Conservation (phyloP, 352 stramenopile genomes). For the Phytopythium montanum region DNA sequence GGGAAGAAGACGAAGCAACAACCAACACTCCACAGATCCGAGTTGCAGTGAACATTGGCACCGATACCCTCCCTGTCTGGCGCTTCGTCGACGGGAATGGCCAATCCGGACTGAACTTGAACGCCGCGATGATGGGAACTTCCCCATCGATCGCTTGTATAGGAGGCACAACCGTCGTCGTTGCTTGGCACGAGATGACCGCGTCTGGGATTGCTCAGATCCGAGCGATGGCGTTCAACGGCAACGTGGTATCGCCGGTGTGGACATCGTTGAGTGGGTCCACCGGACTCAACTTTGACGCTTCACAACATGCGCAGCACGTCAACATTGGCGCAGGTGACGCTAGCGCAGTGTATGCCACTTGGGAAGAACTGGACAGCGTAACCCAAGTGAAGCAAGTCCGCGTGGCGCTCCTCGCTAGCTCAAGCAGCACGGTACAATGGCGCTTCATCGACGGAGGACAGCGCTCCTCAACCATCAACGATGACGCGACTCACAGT, state of each 20-base stretch:
- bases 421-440: neutral
- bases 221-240: constrained; percentile 42
- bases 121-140: constrained; percentile 21
- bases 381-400: constrained; percentile 29
- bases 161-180: constrained; percentile 24
- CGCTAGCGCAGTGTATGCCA: constrained; percentile 15
- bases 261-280: constrained; percentile 36
- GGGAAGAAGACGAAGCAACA: constrained; percentile 40
- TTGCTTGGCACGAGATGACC: constrained; percentile 51
- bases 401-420: constrained; percentile 29
- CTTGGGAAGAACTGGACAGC: constrained; percentile 48
- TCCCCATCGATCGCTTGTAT: constrained; percentile 38
- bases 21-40: constrained; percentile 39
- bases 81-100: constrained; percentile 48
- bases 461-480: constrained; percentile 28
- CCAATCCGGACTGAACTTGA: constrained; percentile 36
- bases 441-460: constrained; percentile 50
- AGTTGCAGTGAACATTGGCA: constrained; percentile 41
- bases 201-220: constrained; percentile 13
- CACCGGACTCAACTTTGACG: constrained; percentile 44
- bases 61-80: constrained; percentile 35
- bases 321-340: constrained; percentile 28
- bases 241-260: constrained; percentile 22
- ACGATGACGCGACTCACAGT: constrained; percentile 28
- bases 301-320: constrained; percentile 34